These are phyloP conservation scores for Bruguiera sexangula DNA, from an alignment of 345 rosid species.

Conservation along the genomic window DNA sequence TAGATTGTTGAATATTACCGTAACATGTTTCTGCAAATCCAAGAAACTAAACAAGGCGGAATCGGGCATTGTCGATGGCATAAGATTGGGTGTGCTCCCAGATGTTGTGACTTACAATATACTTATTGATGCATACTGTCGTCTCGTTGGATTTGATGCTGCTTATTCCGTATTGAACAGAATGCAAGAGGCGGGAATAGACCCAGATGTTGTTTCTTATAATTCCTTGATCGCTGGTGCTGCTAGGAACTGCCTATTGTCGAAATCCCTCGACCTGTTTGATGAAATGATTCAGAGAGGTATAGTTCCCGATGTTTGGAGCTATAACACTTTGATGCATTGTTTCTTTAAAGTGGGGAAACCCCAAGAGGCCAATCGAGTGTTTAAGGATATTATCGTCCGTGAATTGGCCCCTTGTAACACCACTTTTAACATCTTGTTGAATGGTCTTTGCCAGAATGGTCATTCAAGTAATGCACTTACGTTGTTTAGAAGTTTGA, in stretches of 20 bases:
- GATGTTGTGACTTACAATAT: slow-evolving; percentile 83
- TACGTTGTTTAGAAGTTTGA: slow-evolving; percentile 48
- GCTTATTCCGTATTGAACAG: slow-evolving; percentile 55
- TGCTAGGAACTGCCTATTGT: slow-evolving; percentile 34
- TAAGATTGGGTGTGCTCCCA: slow-evolving; percentile 70
- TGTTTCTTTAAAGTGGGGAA: slow-evolving; percentile 63
- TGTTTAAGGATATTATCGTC: slow-evolving; percentile 44
- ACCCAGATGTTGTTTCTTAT: slow-evolving; percentile 56
- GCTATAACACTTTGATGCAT: slow-evolving; percentile 78
- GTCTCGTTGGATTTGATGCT: slow-evolving; percentile 50
- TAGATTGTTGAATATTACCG: slow-evolving; percentile 55
- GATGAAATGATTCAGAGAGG: slow-evolving; percentile 74
- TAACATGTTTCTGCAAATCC: slow-evolving; percentile 57
- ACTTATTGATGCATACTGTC: slow-evolving; percentile 58
- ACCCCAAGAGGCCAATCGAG: slow-evolving; percentile 56
- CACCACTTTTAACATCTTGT: slow-evolving; percentile 60
- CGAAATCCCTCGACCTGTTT: slow-evolving; percentile 51
- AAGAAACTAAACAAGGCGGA: slow-evolving; percentile 61
- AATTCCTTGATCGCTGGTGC: slow-evolving; percentile 78
- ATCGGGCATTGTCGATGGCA: slow-evolving; percentile 49
- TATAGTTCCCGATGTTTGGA: slow-evolving; percentile 70
- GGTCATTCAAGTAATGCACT: slow-evolving; percentile 53
- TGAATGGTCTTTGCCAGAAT: slow-evolving; percentile 77
- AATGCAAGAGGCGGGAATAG: slow-evolving; percentile 66
- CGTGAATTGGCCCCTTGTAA: slow-evolving; percentile 35